Conservation (phyloP, 2,329 filamentous ascomycete species). For the Alternaria infectoria region DNA sequence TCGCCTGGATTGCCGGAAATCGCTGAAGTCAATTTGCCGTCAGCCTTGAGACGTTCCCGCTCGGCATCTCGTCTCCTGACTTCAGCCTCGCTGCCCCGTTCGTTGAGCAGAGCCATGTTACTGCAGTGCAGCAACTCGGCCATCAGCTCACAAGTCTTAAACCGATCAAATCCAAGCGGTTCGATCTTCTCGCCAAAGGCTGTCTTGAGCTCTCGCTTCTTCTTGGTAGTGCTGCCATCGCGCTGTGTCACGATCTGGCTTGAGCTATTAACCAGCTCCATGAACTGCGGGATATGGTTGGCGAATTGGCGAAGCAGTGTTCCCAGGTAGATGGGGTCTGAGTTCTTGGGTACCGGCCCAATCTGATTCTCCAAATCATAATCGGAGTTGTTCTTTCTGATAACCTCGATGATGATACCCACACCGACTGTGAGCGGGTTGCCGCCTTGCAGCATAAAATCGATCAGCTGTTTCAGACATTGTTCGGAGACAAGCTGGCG, state of each 20-base stretch:
- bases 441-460: constrained; percentile 89
- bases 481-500: constrained; percentile 87
- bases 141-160: constrained; percentile 99
- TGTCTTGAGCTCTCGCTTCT: constrained; percentile 77
- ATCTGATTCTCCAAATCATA: constrained; percentile 92
- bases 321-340: constrained; percentile 95
- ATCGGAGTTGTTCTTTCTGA: constrained; percentile 98
- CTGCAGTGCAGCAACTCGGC: constrained; percentile 96
- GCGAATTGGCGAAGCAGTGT: constrained; percentile 89
- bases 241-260: constrained; percentile 64
- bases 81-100: constrained; percentile 85
- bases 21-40: constrained; percentile 73
- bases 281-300: constrained; percentile 89
- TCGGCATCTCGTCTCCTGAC: constrained; percentile 81
- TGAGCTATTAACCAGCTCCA: constrained; percentile 83
- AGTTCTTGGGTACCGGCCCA: constrained; percentile 78
- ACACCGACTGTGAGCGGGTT: constrained; percentile 96
- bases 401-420: constrained; percentile 97
- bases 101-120: constrained; percentile 96
- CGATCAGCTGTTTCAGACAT: constrained; percentile 84
- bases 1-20: constrained; percentile 63
- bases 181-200: constrained; percentile 92
- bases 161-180: constrained; percentile 93
- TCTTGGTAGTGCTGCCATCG: constrained; percentile 65
- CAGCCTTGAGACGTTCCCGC: constrained; percentile 76